Base-by-base conservation (phyloP, 495 filamentous ascomycete species). In the Bombardia bombarda region DNA sequence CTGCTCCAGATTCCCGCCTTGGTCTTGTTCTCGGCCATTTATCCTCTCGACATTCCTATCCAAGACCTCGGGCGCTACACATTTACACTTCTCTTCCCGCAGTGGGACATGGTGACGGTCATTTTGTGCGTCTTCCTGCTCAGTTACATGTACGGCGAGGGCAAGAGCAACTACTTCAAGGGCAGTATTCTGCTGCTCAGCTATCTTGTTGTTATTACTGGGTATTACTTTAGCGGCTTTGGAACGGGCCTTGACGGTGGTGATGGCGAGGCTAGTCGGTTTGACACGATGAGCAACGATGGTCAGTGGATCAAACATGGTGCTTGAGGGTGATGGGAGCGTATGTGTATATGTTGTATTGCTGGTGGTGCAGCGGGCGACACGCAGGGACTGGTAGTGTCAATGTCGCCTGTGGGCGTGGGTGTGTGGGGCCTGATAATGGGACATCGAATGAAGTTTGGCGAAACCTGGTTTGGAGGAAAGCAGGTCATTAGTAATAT, bases 61-160 rank as follows among this genome's bases (percentile, higher is more conserved):
- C 57, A 66, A 14, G 75, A 90, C 22, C 65, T 90, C 23, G 60
- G 76, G 2, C 75, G 77, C 35, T 86, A 90, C 57, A 90, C 86
- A 4, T 99, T 99, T 62, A 89, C 78, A 34, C 77, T 99, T 4
- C 87, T 99, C 18, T 99, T 99, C 66, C 93, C 92, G 7, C 92
- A 97, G 60, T 99, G 92, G 92, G 92, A 99, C 57, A 89, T 99
- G 85, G 81, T 96, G 28, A 94, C 88, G 21, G 90, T 97, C 31
- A 96, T 96, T 42, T 75, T 99, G 37, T 97, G 93, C 58, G 90
- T 99, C 24, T 97, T 99, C 72, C 68, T 99, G 28, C 75, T 99
- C 30, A 93, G 87, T 42, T 95, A 97, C 65, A 90, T 99, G 73
- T 94, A 97, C 47, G 90, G 93, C 45, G 92, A 99, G 65, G 92